Conservation (phyloP, 345 rosid species). For the Punica granatum region DNA sequence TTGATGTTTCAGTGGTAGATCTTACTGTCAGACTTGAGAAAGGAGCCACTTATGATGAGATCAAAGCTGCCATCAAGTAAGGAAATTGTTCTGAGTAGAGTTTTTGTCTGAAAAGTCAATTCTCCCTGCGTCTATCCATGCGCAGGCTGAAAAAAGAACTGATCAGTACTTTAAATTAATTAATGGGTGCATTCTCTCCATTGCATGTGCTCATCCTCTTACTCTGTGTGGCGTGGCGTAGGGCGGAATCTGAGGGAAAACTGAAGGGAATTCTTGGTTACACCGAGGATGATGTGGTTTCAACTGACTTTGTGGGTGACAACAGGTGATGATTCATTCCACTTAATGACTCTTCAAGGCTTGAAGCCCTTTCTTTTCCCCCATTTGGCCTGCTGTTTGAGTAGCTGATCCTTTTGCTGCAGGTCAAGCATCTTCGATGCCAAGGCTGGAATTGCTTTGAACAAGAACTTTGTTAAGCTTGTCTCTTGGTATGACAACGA, state of each 20-base stretch:
- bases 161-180: neutral
- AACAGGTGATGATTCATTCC: conserved; percentile 30
- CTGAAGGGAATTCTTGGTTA: conserved; percentile 67
- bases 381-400: neutral
- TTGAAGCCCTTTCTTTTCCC: neutral
- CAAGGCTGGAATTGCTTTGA: conserved; percentile 51
- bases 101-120: neutral
- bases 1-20: conserved; percentile 68
- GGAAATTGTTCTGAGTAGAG: neutral
- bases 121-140: neutral
- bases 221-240: conserved; percentile 2
- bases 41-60: conserved; percentile 49
- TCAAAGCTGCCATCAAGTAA: conserved; percentile 58
- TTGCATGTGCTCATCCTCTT: neutral
- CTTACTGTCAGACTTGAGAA: conserved; percentile 64
- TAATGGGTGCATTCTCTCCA: neutral
- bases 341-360: neutral
- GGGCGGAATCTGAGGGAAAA: conserved; percentile 49
- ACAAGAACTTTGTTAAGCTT: conserved; percentile 32
- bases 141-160: neutral
- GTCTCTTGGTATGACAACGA: conserved; percentile 53
- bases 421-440: conserved; percentile 57
- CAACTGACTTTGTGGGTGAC: conserved; percentile 56
- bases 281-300: conserved; percentile 54
- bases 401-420: neutral